Evolutionary conservation across 2,329 filamentous ascomycete species (phyloP).

Genomic region (Incumbomyces delicatus): DNA sequence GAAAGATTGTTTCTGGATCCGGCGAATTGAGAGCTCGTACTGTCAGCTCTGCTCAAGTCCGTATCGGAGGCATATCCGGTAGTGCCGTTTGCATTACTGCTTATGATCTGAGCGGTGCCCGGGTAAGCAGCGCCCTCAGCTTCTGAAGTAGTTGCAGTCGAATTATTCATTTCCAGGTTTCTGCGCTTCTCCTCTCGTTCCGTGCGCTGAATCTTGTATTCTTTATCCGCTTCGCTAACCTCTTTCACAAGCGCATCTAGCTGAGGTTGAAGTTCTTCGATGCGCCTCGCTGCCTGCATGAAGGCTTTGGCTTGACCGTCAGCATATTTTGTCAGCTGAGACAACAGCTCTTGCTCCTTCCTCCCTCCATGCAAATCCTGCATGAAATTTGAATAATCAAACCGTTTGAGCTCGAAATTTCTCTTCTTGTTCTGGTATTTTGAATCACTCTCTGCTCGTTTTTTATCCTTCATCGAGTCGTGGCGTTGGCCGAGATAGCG

Average conservation of each 20-base stretch:
- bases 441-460: conserved; percentile 83
- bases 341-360: conserved; percentile 94
- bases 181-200: conserved; percentile 92
- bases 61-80: conserved; percentile 51
- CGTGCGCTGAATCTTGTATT: conserved; percentile 89
- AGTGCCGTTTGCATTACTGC: conserved; percentile 31
- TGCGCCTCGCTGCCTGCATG: conserved; percentile 70
- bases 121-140: conserved; percentile 55
- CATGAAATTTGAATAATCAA: conserved; percentile 98
- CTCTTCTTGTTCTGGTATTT: conserved; percentile 92
- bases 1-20: conserved; percentile 20
- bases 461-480: conserved; percentile 95
- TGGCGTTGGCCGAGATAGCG: conserved; percentile 93
- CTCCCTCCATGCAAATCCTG: conserved; percentile 97
- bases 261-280: conserved; percentile 78
- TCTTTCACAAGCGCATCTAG: conserved; percentile 79
- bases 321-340: conserved; percentile 87
- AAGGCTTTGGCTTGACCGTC: conserved; percentile 81
- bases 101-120: conserved; percentile 27
- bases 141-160: conserved; percentile 50
- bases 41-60: conserved; percentile 64
- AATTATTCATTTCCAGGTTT: conserved; percentile 67
- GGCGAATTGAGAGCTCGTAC: conserved; percentile 58
- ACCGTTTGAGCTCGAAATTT: conserved; percentile 93
- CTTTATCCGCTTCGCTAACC: conserved; percentile 89